Evolutionary conservation across 805 yeast genomes (phyloP).

Genomic region (Blastobotrys robertii): DNA sequence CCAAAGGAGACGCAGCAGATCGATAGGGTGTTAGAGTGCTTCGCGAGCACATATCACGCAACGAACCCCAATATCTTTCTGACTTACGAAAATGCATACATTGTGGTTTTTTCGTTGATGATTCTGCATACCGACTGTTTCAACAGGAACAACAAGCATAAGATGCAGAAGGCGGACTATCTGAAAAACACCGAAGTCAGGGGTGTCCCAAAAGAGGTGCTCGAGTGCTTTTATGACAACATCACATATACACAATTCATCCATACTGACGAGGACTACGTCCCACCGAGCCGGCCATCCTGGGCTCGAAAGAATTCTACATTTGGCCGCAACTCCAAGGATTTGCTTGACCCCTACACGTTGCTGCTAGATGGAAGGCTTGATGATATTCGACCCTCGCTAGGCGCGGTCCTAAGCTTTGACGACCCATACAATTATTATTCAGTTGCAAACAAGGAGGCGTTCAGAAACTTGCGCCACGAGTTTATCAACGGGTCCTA

Average conservation of each 20-base stretch:
- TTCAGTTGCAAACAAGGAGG: conserved; percentile 15
- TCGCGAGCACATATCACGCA: conserved; percentile 42
- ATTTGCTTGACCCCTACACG: conserved; percentile 30
- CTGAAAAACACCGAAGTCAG: conserved; percentile 35
- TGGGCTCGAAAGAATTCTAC: conserved; percentile 23
- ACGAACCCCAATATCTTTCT: conserved; percentile 33
- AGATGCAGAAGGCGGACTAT: conserved; percentile 58
- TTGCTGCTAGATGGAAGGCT: conserved; percentile 27
- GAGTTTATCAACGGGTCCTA: conserved; percentile 24
- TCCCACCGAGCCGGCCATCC: conserved; percentile 27
- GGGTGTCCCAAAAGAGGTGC: conserved; percentile 27
- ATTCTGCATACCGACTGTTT: conserved; percentile 69
- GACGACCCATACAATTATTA: conserved; percentile 24
- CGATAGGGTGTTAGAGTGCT: conserved; percentile 52
- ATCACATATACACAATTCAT: conserved; percentile 50
- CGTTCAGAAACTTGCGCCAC: conserved; percentile 19
- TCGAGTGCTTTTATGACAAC: conserved; percentile 56
- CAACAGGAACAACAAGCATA: conserved; percentile 54
- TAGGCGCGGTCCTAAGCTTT: conserved; percentile 16
- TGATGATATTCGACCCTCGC: conserved; percentile 26
- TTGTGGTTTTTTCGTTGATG: conserved; percentile 52
- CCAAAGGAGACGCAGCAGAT: conserved; percentile 73
- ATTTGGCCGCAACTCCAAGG: conserved; percentile 17
- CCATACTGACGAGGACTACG: conserved; percentile 31
- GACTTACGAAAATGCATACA: conserved; percentile 47